Base-by-base conservation (phyloP, 768 basidiomycete genomes). In the Mycena chlorophos region DNA sequence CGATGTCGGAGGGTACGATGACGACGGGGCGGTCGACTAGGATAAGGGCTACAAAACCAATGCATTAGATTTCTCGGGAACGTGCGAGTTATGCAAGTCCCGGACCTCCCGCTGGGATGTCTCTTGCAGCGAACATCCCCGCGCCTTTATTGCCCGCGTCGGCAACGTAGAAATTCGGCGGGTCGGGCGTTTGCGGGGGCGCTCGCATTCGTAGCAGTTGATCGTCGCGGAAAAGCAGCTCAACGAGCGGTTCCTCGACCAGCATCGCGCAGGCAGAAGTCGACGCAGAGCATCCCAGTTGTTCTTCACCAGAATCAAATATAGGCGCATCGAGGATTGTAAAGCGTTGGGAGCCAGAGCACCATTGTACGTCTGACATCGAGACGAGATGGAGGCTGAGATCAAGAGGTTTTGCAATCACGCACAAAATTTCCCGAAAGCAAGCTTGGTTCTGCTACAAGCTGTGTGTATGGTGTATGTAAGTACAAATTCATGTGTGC, bases 61-160 rank as follows among this genome's bases (percentile, higher is more conserved):
- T 22, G 60, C 52, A 5, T 50, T 55, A 26, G 54, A 49, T 48
- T 45, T 50, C 3, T 43, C 34, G n/a, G 12, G 30, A 8, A 16
- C 27, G 13, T 26, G 28, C 20, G n/a, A 49, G n/a, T 17, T 20
- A 8, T 6, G 14, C 40, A 43, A 4, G 31, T 25, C 8, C 19
- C 48, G 13, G 27, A 30, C 28, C 30, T 28, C 66, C 65, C 3
- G 63, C 57, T 30, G 61, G 52, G 42, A 69, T 69, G 31, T 56
- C 42, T 3, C 48, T 40, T 16, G 61, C 61, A 17, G 69, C 70
- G 47, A 70, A 68, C 66, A 70, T 67, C 22, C 70, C 70, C 10
- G 60, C 60, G 30, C 69, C 70, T 53, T 66, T 69, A 42, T n/a
- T 38, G 17, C 55, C 59, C 22, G 59, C 60, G 19, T 52, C 55